Evolutionary conservation across 164 flowering plant species (phyloP).

Genomic region (Liriodendron chinense): DNA sequence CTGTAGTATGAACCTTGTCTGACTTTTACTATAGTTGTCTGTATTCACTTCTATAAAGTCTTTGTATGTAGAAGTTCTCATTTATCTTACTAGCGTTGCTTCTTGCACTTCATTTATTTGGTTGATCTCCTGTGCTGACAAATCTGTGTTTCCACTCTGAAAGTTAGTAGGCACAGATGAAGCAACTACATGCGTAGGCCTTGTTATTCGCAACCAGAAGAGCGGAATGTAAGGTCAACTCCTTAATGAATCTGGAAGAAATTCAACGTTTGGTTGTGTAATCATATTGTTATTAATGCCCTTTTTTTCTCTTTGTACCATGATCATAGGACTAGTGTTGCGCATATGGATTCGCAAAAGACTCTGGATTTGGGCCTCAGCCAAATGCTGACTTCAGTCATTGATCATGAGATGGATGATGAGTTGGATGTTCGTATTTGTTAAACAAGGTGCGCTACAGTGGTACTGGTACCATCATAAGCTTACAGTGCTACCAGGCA

Average conservation of each 20-base stretch:
- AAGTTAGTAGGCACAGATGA: slow-evolving; percentile 93
- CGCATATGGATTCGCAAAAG: slow-evolving; percentile 78
- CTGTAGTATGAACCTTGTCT: background rate
- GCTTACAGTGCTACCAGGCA: too few relatives aligned
- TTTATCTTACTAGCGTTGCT: background rate
- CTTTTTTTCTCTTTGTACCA: slow-evolving; percentile 5
- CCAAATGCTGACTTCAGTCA: slow-evolving; percentile 64
- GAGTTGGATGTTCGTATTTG: slow-evolving; percentile 53
- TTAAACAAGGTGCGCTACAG: background rate
- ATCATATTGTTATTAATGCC: background rate
- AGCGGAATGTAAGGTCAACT: slow-evolving; percentile 64
- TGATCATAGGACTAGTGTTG: slow-evolving; percentile 74
- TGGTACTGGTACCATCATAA: too few relatives aligned
- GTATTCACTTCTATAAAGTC: background rate
- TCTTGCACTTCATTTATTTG: background rate
- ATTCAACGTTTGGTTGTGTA: background rate
- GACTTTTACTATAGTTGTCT: background rate
- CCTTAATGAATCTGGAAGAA: background rate
- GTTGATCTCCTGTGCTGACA: slow-evolving; percentile 6
- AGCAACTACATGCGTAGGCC: slow-evolving; percentile 93
- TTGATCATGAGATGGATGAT: slow-evolving; percentile 35
- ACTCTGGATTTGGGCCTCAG: slow-evolving; percentile 62
- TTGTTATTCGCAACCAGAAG: slow-evolving; percentile 63
- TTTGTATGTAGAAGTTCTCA: background rate
- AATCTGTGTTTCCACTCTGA: slow-evolving; percentile 8